Evolutionary conservation across 192 early-diverging fungal genomes (phyloP).

Genomic region (Fimicolochytrium jonesii): DNA sequence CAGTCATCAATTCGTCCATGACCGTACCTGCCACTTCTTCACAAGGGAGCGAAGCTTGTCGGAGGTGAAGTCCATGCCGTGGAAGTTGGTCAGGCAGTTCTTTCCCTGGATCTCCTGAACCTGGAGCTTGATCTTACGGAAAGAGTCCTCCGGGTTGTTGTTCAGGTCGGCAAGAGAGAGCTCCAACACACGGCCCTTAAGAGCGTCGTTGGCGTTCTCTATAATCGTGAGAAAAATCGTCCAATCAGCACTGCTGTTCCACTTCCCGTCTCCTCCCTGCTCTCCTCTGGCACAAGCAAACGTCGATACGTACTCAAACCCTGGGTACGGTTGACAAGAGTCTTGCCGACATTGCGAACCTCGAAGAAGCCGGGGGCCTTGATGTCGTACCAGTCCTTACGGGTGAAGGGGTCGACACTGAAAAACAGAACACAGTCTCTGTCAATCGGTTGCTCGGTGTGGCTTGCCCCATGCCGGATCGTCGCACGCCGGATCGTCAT

Average conservation of each 20-base stretch:
- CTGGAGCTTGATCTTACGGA: conserved; percentile 97
- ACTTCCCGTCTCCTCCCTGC: too few relatives aligned
- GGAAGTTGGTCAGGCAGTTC: conserved; percentile 99
- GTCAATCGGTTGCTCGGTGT: too few relatives aligned
- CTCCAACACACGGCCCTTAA: conserved; percentile 96
- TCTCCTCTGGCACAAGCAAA: too few relatives aligned
- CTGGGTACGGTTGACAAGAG: conserved; percentile 99
- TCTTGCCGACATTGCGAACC: conserved; percentile 94
- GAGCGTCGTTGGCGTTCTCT: conserved; percentile 90
- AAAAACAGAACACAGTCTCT: too few relatives aligned
- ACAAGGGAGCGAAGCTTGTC: conserved; percentile 99
- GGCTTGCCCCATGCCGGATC: too few relatives aligned
- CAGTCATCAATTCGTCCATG: not conserved
- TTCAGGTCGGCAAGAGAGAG: conserved; percentile 94
- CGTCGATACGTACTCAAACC: conserved; percentile 78
- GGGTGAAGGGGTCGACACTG: conserved; percentile 98
- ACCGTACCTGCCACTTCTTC: conserved; percentile 98
- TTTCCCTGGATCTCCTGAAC: conserved; percentile 97
- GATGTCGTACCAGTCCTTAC: conserved; percentile 99
- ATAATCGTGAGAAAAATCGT: too few relatives aligned
- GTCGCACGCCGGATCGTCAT: too few relatives aligned
- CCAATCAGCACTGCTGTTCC: too few relatives aligned
- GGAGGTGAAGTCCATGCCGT: conserved; percentile 99
- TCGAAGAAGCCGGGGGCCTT: conserved; percentile 97
- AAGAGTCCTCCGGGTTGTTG: conserved; percentile 82